A percentile compares a stretch with the other conserved stretches of the same genome.
phyloP scores from a whole-genome alignment of 306 rosid genomes.

The Fagus crenata region DNA sequence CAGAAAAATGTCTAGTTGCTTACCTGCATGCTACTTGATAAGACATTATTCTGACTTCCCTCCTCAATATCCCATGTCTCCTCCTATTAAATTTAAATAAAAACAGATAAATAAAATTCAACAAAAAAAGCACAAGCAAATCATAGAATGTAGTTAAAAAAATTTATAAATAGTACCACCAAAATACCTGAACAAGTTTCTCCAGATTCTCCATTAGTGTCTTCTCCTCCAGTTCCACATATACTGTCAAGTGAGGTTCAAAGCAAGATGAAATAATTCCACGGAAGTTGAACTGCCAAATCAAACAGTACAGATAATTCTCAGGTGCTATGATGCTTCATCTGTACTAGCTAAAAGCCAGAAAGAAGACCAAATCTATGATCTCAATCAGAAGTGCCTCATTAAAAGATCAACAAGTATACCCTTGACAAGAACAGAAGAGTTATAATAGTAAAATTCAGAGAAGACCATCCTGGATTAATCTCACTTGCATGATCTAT shows the following conservation, averaged over 20 bases:
- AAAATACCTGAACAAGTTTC: slow-evolving; percentile 91
- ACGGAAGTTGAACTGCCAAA: slow-evolving; percentile 97
- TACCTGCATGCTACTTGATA: slow-evolving; percentile 99
- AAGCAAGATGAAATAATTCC: slow-evolving; percentile 99
- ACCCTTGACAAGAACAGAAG: not conserved
- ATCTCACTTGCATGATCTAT: slow-evolving; percentile 18
- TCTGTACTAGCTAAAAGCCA: slow-evolving; percentile 22
- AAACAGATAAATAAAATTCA: not conserved
- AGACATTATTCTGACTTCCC: slow-evolving; percentile 93
- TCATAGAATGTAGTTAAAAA: slow-evolving; percentile 21
- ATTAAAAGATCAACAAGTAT: slow-evolving; percentile 7
- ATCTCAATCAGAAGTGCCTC: slow-evolving; percentile 4
- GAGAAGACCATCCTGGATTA: slow-evolving; percentile 12
- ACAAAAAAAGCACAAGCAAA: slow-evolving; percentile 17
- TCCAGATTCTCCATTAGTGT: slow-evolving; percentile 93
- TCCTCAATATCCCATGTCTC: slow-evolving; percentile 99
- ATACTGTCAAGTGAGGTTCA: slow-evolving; percentile 91
- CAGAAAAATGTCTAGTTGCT: slow-evolving; percentile 26
- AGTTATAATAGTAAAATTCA: slow-evolving; percentile 1
- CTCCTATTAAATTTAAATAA: slow-evolving; percentile 52
- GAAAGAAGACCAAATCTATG: slow-evolving; percentile 23
- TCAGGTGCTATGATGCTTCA: slow-evolving; percentile 29
- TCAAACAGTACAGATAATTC: slow-evolving; percentile 33
- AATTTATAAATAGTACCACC: not conserved
- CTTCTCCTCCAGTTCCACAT: slow-evolving; percentile 94